These are phyloP conservation scores for Vishniacozyma victoriae DNA, from an alignment of 768 basidiomycete genomes.

Conservation along the genomic window DNA sequence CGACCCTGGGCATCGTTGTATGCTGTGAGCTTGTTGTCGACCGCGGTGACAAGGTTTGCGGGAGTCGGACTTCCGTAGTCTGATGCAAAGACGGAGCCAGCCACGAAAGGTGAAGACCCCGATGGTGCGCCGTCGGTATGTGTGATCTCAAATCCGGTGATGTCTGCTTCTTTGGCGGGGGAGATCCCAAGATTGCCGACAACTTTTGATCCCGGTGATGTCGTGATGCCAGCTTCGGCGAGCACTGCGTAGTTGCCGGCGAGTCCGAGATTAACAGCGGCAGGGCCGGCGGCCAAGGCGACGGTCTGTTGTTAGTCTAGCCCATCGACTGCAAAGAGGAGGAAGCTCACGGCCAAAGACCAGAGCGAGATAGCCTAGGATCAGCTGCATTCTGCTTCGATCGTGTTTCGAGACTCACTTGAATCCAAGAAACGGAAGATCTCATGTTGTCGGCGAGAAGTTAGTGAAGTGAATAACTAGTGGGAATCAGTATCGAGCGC, in stretches of 20 bases:
- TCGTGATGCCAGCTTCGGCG: slow-evolving; percentile 15
- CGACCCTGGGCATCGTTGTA: slow-evolving; percentile 12
- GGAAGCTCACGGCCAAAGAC: too few species aligned
- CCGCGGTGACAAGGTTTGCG: slow-evolving; percentile 6
- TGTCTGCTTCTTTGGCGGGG: slow-evolving; percentile 5
- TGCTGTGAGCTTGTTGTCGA: slow-evolving; percentile 8
- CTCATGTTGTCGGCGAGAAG: too few species aligned
- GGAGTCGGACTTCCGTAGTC: slow-evolving; percentile 10
- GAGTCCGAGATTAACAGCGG: slow-evolving; percentile 12
- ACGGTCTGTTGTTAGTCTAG: too few species aligned
- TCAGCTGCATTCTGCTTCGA: too few species aligned
- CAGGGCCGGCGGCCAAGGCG: slow-evolving; percentile 4
- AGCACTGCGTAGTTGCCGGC: slow-evolving; percentile 16
- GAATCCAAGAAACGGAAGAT: too few species aligned
- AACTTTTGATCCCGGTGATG: slow-evolving; percentile 11
- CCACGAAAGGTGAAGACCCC: slow-evolving; percentile 8
- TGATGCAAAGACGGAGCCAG: slow-evolving; percentile 9
- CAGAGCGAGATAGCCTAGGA: too few species aligned
- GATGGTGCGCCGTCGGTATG: not conserved
- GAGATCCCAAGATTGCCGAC: slow-evolving; percentile 15
- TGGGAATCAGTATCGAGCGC: too few species aligned
- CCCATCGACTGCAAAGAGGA: too few species aligned
- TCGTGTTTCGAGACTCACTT: too few species aligned
- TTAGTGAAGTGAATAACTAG: too few species aligned
- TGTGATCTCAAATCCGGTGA: slow-evolving; percentile 12